Evolutionary conservation across 2,329 filamentous ascomycete species (phyloP).

Genomic region (Fusarium xyrophilum): DNA sequence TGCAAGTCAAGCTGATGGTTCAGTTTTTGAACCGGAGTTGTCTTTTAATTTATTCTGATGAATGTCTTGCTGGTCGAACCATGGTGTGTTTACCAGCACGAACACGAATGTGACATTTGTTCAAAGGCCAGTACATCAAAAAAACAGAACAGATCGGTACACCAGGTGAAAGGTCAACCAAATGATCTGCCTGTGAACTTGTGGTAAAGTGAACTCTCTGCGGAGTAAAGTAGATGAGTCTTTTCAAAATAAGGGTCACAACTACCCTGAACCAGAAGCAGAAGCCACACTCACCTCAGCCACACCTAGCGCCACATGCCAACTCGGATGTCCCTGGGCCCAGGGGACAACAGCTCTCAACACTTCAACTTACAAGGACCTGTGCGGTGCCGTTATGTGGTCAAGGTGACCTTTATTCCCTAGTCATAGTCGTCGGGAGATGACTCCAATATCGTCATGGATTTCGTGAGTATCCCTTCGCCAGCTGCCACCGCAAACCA

Average conservation of each 20-base stretch:
- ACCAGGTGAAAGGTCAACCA: background rate
- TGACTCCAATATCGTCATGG: slow-evolving; percentile 60
- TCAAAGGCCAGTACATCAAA: background rate
- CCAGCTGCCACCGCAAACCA: background rate
- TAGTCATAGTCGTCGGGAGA: slow-evolving; percentile 46
- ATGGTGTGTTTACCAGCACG: background rate
- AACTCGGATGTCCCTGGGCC: slow-evolving; percentile 3
- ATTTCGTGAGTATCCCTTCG: slow-evolving; percentile 57
- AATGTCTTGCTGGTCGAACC: rapidly evolving
- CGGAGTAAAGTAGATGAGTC: background rate
- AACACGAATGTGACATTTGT: too few relatives aligned
- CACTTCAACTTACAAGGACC: slow-evolving; percentile 33
- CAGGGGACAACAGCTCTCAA: slow-evolving; percentile 33
- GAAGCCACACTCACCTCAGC: slow-evolving; percentile 10
- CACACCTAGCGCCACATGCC: slow-evolving; percentile 22
- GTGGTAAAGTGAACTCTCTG: background rate
- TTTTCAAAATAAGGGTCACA: slow-evolving; percentile 4
- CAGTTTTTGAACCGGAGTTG: background rate
- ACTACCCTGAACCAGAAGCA: slow-evolving; percentile 15
- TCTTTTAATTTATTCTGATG: rapidly evolving
- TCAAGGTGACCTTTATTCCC: slow-evolving; percentile 22
- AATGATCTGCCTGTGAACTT: too few relatives aligned
- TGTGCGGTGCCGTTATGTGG: slow-evolving; percentile 29
- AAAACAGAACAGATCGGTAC: background rate
- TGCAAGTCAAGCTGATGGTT: too few relatives aligned